These are phyloP conservation scores for Pholiota adiposa DNA, from an alignment of 1,284 basidiomycete species.

Conservation along the genomic window DNA sequence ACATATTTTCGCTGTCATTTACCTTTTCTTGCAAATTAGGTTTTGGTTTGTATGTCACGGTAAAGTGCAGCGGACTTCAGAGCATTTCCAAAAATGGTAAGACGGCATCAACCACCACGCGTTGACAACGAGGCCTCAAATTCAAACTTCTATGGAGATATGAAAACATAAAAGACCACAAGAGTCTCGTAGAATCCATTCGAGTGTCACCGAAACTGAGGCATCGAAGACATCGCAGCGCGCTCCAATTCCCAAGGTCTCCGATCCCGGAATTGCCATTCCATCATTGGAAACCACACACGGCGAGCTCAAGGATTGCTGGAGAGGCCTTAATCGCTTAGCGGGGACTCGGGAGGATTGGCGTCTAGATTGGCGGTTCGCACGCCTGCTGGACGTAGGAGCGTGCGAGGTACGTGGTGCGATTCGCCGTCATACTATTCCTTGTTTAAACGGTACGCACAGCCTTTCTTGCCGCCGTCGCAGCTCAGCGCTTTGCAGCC, in stretches of 20 bases:
- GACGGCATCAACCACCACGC: neutral
- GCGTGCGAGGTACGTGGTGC: neutral
- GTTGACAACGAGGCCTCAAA: slow-evolving; percentile 8
- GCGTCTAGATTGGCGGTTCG: neutral
- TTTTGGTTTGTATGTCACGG: no score
- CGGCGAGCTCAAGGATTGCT: no score
- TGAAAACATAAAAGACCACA: neutral
- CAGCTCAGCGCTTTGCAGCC: neutral
- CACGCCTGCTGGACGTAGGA: neutral
- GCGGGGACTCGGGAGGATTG: neutral
- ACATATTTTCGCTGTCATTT: neutral
- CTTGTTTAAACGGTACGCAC: neutral
- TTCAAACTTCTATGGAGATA: neutral
- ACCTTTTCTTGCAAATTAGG: neutral
- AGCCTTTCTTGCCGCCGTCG: neutral
- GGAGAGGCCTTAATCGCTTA: neutral
- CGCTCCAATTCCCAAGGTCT: no score
- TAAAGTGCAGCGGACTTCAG: neutral
- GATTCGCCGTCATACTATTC: neutral
- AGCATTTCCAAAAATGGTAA: neutral
- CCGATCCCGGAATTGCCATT: no score
- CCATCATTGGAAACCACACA: no score
- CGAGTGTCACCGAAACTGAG: neutral
- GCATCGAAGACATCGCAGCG: no score
- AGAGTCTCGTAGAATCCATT: neutral